A percentile compares a stretch with the other conserved stretches of the same genome.
phyloP scores from a whole-genome alignment of 139 green algal genomes.

The Coelastrella sp. region DNA sequence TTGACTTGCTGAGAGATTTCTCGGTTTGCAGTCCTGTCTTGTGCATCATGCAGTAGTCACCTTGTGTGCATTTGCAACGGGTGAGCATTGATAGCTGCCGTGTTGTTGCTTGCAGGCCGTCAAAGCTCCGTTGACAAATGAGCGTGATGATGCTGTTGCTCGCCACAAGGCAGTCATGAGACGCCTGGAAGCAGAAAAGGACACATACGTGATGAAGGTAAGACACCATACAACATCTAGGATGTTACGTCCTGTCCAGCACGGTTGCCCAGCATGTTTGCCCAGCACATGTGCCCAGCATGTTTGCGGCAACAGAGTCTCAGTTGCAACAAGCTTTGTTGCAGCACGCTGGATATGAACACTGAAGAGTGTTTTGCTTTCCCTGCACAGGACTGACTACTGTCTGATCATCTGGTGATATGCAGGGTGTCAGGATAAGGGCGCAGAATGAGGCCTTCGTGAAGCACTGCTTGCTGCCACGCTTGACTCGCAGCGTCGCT shows the following conservation, averaged over 20 bases:
- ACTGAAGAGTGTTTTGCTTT: too few relatives aligned
- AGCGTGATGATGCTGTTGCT: not conserved
- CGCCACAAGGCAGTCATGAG: constrained; percentile 6
- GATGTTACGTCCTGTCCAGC: too few relatives aligned
- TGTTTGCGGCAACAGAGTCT: too few relatives aligned
- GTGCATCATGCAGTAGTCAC: too few relatives aligned
- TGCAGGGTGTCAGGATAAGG: not conserved
- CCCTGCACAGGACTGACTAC: not conserved
- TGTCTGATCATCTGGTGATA: not conserved
- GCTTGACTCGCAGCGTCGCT: constrained; percentile 2
- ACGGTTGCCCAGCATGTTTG: too few relatives aligned
- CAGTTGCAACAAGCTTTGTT: too few relatives aligned
- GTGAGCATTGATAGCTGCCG: not conserved
- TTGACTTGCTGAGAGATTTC: too few relatives aligned
- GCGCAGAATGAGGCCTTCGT: constrained; percentile 1
- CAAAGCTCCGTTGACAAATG: not conserved
- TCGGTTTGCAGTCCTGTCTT: too few relatives aligned
- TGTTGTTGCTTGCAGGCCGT: not conserved
- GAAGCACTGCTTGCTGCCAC: constrained; percentile 26
- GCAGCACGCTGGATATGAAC: too few relatives aligned
- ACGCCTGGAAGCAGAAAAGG: constrained; percentile 30
- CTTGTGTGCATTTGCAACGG: too few relatives aligned
- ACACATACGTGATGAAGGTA: constrained; percentile 12
- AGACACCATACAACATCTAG: too few relatives aligned
- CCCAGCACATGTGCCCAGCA: too few relatives aligned